phyloP scores from a whole-genome alignment of 176 grass and related monocot species.

The Phragmites australis region DNA sequence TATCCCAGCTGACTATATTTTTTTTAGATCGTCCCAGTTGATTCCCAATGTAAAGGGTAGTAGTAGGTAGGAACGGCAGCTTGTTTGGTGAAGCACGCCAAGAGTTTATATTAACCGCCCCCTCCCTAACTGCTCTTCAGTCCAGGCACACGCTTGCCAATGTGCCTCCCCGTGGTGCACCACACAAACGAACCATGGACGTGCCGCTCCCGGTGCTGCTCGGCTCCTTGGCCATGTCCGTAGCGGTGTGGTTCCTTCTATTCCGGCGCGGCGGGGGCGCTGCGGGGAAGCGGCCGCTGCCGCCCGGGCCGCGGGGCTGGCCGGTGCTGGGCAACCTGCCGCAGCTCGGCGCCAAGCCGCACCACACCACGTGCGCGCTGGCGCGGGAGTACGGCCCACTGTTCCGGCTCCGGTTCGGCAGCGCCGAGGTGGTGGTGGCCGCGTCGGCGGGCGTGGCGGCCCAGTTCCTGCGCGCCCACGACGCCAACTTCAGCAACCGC shows the following conservation, averaged over 20 bases:
- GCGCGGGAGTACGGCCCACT: conserved; percentile 53
- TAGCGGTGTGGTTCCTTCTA: background rate
- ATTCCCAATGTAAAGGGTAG: too few species aligned
- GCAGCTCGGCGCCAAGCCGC: conserved; percentile 64
- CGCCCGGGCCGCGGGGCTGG: conserved; percentile 69
- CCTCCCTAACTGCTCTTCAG: background rate
- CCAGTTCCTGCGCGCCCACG: conserved; percentile 62
- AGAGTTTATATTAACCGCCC: background rate
- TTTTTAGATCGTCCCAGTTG: too few species aligned
- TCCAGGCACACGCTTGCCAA: background rate
- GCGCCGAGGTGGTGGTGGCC: conserved; percentile 59
- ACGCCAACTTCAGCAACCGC: conserved; percentile 67
- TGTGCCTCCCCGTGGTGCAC: background rate
- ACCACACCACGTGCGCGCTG: conserved; percentile 57
- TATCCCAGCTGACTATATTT: too few species aligned
- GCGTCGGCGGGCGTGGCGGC: conserved; percentile 50
- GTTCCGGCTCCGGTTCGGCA: conserved; percentile 68
- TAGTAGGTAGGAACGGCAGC: background rate
- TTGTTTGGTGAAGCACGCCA: background rate
- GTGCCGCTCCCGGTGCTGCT: background rate
- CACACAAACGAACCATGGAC: background rate
- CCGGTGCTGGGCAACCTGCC: conserved; percentile 80
- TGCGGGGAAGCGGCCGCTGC: conserved; percentile 16
- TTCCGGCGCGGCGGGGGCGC: background rate
- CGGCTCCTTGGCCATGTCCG: background rate